Base-by-base conservation (phyloP, 139 green algal species). In the Desmodesmus armatus region DNA sequence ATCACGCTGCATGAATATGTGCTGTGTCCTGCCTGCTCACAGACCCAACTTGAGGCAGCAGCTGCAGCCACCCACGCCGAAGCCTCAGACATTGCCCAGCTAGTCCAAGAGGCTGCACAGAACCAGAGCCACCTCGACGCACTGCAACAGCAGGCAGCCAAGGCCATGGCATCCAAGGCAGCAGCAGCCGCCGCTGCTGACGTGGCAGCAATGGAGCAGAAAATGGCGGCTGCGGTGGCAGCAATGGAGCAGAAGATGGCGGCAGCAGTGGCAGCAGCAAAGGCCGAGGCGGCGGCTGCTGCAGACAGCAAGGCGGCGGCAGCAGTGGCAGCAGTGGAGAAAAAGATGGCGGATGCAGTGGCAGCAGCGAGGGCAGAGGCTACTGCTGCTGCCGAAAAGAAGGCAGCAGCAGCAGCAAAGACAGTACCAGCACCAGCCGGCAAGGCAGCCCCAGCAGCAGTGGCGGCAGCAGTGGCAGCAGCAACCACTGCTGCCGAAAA, bases 301-400 rank as follows among this genome's bases (percentile, higher is more conserved):
- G 4, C 55, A 58, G 58, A 25, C 73, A n/a, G n/a, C n/a, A n/a
- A n/a, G n/a, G 63, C 62, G 44, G 78, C 43, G 25, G 40, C 74
- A 76, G 43, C 3, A 73, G 43, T 73, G 37, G 66, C 29, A 35
- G 66, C 44, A 33, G 66, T 44, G 13, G 44, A 37, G 5, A 47
- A 63, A 40, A 25, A 25, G 35, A 21, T 17, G 11, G 37, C 35
- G 55, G 58, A 29, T 27, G 79, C 60, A 87, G 78, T 25, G 25
- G 62, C n/a, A 78, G 63, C 82, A 83, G 79, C 82, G 66, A 41
- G 40, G 21, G 76, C 60, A 47, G 78, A 13, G 5, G 58, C 78
- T 25, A 31, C 71, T 82, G 65, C 9, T 69, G 51, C 40, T 27
- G 76, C 44, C 33, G 33, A 55, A 11, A 15, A 75, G 29, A 41